Conservation (phyloP, 2,329 filamentous ascomycete genomes). For the Fusarium vanettenii region DNA sequence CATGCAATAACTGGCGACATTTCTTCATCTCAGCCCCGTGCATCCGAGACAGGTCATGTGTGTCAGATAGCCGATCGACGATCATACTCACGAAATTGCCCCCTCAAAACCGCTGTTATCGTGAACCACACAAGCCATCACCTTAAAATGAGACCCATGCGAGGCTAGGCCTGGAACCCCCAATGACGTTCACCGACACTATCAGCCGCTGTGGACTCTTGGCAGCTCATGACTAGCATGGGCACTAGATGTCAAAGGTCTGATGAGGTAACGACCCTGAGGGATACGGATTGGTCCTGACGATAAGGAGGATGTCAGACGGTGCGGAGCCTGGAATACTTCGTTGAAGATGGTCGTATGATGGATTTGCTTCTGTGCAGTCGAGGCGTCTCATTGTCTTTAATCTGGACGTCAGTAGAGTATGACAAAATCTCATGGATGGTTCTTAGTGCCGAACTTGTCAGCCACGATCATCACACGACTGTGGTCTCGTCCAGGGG, state of each 20-base stretch:
- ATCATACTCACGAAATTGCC: conserved; percentile 30
- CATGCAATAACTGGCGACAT: conserved; percentile 17
- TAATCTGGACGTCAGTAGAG: neutral
- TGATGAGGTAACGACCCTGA: neutral
- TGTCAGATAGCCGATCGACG: conserved; percentile 43
- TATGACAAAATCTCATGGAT: neutral
- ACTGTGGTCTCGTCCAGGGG: conserved; percentile 6
- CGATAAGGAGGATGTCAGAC: neutral
- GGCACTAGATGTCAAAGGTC: conserved; percentile 26
- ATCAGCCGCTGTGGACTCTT: conserved; percentile 6
- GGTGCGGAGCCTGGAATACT: neutral
- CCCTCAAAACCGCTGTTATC: conserved; percentile 16
- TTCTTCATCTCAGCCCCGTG: conserved; percentile 19
- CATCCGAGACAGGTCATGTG: conserved; percentile 24
- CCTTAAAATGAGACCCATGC: conserved; percentile 6
- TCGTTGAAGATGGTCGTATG: neutral
- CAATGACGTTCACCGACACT: conserved; percentile 31
- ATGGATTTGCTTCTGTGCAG: neutral
- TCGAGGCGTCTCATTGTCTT: neutral
- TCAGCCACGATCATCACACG: neutral
- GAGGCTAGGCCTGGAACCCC: conserved; percentile 6
- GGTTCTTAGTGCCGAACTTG: neutral
- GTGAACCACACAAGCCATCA: conserved; percentile 5
- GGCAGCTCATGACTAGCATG: conserved; percentile 24
- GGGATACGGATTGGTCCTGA: neutral